Conservation (phyloP, 2,329 filamentous ascomycete genomes). For the Penicillium sp. region DNA sequence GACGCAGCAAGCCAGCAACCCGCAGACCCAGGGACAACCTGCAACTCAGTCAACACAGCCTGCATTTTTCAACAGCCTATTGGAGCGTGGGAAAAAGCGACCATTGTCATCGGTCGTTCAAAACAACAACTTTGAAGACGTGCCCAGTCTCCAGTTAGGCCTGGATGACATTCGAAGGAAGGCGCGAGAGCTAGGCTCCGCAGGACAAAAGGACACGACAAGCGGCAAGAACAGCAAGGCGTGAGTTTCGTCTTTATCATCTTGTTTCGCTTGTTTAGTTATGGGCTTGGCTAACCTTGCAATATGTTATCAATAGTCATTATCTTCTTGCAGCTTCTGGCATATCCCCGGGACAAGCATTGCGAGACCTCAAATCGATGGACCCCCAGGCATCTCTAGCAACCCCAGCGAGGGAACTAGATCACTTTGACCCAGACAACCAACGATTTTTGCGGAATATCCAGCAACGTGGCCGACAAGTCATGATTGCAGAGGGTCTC, state of each 20-base stretch:
- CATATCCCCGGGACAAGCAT: slow-evolving; percentile 73
- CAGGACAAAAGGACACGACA: slow-evolving; percentile 43
- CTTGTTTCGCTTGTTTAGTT: neutral
- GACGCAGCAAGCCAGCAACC: slow-evolving; percentile 18
- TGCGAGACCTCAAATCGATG: slow-evolving; percentile 79
- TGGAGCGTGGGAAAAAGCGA: slow-evolving; percentile 59
- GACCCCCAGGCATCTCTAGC: slow-evolving; percentile 53
- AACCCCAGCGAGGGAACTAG: slow-evolving; percentile 28
- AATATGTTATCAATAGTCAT: slow-evolving; percentile 49
- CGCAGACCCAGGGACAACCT: slow-evolving; percentile 20
- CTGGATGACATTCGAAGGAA: slow-evolving; percentile 72
- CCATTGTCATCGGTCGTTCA: slow-evolving; percentile 56
- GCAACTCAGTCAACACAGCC: slow-evolving; percentile 39
- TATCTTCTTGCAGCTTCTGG: slow-evolving; percentile 90
- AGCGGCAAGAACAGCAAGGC: slow-evolving; percentile 44
- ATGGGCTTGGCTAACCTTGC: neutral
- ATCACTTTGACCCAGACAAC: slow-evolving; percentile 47
- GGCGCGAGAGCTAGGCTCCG: slow-evolving; percentile 68
- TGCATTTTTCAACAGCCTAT: slow-evolving; percentile 56
- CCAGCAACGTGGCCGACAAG: slow-evolving; percentile 80
- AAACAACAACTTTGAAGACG: slow-evolving; percentile 55
- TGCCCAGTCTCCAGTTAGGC: slow-evolving; percentile 83
- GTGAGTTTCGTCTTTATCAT: slow-evolving; percentile 33
- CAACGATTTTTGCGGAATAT: slow-evolving; percentile 72
- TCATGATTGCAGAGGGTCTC: slow-evolving; percentile 84